Evolutionary conservation across 768 basidiomycete genomes (phyloP), one percentile per base, ranked within the genome.

Genomic region (Lentinula detonsa): DNA sequence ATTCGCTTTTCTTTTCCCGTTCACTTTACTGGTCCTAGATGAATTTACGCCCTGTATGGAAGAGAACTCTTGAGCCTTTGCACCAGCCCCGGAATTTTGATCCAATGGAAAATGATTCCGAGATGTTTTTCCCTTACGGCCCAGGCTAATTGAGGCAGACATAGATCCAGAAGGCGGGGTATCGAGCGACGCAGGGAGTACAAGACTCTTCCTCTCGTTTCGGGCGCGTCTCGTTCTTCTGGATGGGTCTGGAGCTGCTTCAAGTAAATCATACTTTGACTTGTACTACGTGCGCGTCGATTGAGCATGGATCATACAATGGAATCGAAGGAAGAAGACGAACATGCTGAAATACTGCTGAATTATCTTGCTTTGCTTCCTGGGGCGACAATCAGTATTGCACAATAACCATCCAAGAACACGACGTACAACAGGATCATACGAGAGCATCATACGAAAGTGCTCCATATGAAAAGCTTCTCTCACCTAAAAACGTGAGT

Each of bases 391-490:
- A 62, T 62, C 39, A 55, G 61, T 23, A 28, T 49, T 35, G 50
- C 8, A 18, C 7, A 16, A 21, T 6, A 34, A 31, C 42, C 0
- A 58, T 43, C 7, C 21, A 46, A 11, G 35, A 57, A 55, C n/a
- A 18, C 5, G 57, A 69, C 83, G 40, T 63, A 90, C 90, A 72
- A 77, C 71, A 8, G 94, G 95, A 72, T 95, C 82, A 70, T 86
- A 98, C 18, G 78, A 79, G 39, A 94, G 73, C 76, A 96, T 78
- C 28, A 82, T 85, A 2, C 85, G 82, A 69, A 90, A 95, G 61
- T 87, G 78, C 64, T 95, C 88, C 73, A 96, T 79, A 69, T 98
- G 95, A 72, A 95, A 98, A 61, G 84, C 78, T 72, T 98, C 93
- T 62, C 95, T 84, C 52, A 96, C 80, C 88, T 93, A 33, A 11